A percentile compares a stretch with the other conserved stretches of the same genome.
phyloP scores from a whole-genome alignment of 2,329 filamentous ascomycete genomes.

The Mollisiaceae sp. region DNA sequence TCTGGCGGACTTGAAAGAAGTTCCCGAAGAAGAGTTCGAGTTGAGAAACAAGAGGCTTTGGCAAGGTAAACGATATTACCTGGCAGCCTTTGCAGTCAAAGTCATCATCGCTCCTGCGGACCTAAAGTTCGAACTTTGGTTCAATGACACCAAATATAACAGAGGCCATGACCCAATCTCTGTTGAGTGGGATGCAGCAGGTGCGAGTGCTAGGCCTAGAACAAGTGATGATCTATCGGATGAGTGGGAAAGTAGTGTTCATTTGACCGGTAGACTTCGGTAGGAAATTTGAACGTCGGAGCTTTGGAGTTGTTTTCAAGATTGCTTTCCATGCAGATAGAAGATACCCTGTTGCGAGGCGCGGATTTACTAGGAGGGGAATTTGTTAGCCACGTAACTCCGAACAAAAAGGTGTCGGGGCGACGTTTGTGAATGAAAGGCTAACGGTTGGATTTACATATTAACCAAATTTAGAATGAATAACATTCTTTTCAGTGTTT shows the following conservation, averaged over 20 bases:
- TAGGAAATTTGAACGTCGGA: not conserved
- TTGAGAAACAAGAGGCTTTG: conserved; percentile 47
- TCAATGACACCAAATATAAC: conserved; percentile 44
- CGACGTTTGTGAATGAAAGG: too few species aligned
- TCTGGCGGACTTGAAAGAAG: conserved; percentile 48
- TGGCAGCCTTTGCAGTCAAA: conserved; percentile 55
- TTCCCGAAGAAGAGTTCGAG: conserved; percentile 47
- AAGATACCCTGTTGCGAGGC: not conserved
- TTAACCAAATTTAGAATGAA: too few species aligned
- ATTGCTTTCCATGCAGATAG: not conserved
- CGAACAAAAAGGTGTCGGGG: too few species aligned
- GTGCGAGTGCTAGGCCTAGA: conserved; percentile 14
- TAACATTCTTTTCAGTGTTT: too few species aligned
- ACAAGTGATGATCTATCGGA: not conserved
- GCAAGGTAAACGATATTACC: conserved; percentile 45
- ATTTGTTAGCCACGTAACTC: too few species aligned
- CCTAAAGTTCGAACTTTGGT: conserved; percentile 53
- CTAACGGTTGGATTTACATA: too few species aligned
- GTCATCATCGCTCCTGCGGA: conserved; percentile 62
- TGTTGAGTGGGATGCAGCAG: conserved; percentile 22
- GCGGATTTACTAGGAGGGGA: too few species aligned
- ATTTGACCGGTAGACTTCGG: not conserved
- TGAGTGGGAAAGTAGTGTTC: not conserved
- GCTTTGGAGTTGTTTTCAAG: not conserved
- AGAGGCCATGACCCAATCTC: conserved; percentile 22